Percentiles rank a stretch among this genome's conserved stretches.
Conservation (phyloP, 208 protist genomes). For the Trypanosoma cruzi region DNA sequence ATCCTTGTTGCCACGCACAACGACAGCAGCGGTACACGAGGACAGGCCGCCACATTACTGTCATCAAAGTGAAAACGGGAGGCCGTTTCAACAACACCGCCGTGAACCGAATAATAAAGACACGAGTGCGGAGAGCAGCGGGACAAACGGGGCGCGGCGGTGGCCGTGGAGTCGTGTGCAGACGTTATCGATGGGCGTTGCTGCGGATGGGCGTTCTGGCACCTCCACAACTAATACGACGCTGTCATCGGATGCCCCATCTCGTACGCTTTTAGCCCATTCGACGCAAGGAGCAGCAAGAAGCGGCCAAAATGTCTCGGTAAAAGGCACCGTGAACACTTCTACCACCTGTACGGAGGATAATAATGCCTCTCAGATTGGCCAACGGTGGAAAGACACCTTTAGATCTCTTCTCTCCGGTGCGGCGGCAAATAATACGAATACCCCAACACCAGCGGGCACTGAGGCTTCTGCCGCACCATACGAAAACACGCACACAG, state of each 20-base stretch:
- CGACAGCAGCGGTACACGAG: no score
- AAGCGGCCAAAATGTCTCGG: slow-evolving; percentile 5
- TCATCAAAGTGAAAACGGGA: no score
- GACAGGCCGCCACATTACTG: no score
- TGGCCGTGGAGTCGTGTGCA: slow-evolving; percentile 7
- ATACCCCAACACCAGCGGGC: no score
- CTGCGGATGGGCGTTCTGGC: slow-evolving; percentile 4
- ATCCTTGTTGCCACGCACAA: no score
- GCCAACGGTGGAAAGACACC: slow-evolving; percentile 49
- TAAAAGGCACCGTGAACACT: slow-evolving; percentile 10
- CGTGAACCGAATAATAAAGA: background rate
- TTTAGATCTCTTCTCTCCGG: slow-evolving; percentile 50
- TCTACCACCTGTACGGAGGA: slow-evolving; percentile 15
- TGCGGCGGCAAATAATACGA: slow-evolving; percentile 1
- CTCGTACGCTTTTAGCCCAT: background rate
- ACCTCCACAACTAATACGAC: slow-evolving; percentile 18
- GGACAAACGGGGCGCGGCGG: background rate
- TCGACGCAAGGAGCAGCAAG: background rate
- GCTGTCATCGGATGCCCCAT: slow-evolving; percentile 12
- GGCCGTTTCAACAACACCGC: no score
- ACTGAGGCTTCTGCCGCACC: background rate
- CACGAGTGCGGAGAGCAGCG: background rate
- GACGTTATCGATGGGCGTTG: background rate
- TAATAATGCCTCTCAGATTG: slow-evolving; percentile 29
- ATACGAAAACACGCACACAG: background rate